Base-by-base conservation (phyloP, 2,329 filamentous ascomycete genomes). In the Pseudogymnoascus sp. region DNA sequence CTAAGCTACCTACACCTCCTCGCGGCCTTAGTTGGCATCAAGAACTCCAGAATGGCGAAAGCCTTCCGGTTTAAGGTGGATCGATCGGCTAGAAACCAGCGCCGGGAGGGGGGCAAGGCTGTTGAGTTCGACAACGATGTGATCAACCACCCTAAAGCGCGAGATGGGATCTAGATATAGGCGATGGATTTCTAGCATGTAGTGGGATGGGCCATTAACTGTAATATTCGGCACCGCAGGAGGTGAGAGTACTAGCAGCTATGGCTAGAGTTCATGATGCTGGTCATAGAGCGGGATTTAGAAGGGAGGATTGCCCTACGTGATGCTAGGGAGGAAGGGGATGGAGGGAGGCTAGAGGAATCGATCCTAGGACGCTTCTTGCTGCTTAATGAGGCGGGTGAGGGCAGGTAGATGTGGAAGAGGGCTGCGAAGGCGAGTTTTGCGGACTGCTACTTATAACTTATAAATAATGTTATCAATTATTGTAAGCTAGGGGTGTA, bases 131-230 rank as follows among this genome's bases (percentile, higher is more conserved):
- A 78, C 9, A 77, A 79, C 6, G 75, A 78, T 10, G 81, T 83
- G 2, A 76, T 92, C 36, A 78, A 80, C 44, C 80, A 84, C 6
- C 79, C 81, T 8, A 79, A 91, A 64, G 87, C 87, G 1, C 83
- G 84, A 61, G 78, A 82, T 13, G 81, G 85, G 47, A 67, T 97
- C 1, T 96, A 90, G 85, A 78, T 78, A 15, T 83, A 84, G n/a
- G 90, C 88, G 0, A 86, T 90, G 65, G 91, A 96, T 72, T 96
- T 97, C 70, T 99, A 95, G 91, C 83, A 87, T 44, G 84, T 90
- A 0, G 82, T 95, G 0, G 95, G 93, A 3, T 97, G 95, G 95
- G 89, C 90, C 0, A 92, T 97, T 74, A 95, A 93, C 72, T 97
- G 93, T 77, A 93, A 91, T 61, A 82, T 89, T 1, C 74, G 83